These are phyloP conservation scores for Glycine latifolia DNA, from an alignment of 306 rosid genomes.

Conservation along the genomic window DNA sequence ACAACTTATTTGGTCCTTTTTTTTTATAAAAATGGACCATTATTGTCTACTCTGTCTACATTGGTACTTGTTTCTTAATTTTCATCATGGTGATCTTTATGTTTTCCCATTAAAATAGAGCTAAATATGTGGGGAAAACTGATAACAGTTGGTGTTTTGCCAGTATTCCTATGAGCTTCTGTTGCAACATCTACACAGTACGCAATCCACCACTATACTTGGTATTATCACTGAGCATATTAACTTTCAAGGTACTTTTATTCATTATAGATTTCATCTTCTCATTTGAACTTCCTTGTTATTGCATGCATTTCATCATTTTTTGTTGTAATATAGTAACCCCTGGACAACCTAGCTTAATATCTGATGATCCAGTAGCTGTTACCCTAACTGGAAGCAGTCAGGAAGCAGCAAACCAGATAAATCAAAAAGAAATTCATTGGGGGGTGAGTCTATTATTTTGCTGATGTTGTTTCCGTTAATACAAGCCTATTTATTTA, in stretches of 20 bases:
- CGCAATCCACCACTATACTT: slow-evolving; percentile 81
- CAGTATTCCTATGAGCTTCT: slow-evolving; percentile 95
- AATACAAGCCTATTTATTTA: slow-evolving; percentile 4
- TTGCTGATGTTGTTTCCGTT: slow-evolving; percentile 29
- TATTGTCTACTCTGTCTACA: background rate
- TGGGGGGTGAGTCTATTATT: slow-evolving; percentile 85
- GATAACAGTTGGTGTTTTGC: slow-evolving; percentile 48
- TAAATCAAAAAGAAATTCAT: slow-evolving; percentile 86
- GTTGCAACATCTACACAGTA: slow-evolving; percentile 84
- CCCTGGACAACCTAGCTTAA: slow-evolving; percentile 85
- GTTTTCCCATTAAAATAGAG: background rate
- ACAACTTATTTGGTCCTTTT: background rate
- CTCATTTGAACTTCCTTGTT: slow-evolving; percentile 31
- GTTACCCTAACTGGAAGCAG: slow-evolving; percentile 83
- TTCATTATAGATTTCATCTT: slow-evolving; percentile 40
- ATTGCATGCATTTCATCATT: slow-evolving; percentile 26
- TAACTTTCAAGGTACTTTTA: slow-evolving; percentile 83
- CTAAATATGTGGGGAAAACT: slow-evolving; percentile 17
- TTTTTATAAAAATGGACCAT: background rate
- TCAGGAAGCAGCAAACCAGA: slow-evolving; percentile 85
- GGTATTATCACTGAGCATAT: slow-evolving; percentile 93
- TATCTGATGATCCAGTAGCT: slow-evolving; percentile 89
- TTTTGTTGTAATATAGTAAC: slow-evolving; percentile 61
- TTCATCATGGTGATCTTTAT: slow-evolving; percentile 2
- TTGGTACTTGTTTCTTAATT: slow-evolving; percentile 24